A percentile compares a stretch with the other conserved stretches of the same genome.
phyloP scores from a whole-genome alignment of 129 eudicot genomes.

The Escallonia herrerae region DNA sequence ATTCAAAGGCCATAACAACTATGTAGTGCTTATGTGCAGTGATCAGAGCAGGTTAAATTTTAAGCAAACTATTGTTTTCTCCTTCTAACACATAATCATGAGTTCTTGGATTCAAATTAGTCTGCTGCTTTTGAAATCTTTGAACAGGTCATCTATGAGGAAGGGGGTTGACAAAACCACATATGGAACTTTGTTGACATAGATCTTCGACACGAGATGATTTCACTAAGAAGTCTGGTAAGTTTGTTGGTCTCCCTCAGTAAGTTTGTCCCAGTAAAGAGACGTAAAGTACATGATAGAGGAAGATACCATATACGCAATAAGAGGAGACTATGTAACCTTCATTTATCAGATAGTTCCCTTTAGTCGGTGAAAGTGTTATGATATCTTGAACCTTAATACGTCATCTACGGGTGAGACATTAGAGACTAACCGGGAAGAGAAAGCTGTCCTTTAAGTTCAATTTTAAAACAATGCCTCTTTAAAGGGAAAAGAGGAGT shows the following conservation, averaged over 20 bases:
- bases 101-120: background rate
- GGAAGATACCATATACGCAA: too few relatives aligned
- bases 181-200: slow-evolving; percentile 47
- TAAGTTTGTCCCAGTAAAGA: too few relatives aligned
- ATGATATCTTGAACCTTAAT: too few relatives aligned
- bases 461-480: too few relatives aligned
- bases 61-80: background rate
- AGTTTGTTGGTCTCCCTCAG: background rate
- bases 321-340: too few relatives aligned
- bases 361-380: too few relatives aligned
- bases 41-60: slow-evolving; percentile 66
- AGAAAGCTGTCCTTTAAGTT: too few relatives aligned
- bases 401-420: too few relatives aligned
- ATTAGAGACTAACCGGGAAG: too few relatives aligned
- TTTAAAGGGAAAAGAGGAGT: too few relatives aligned
- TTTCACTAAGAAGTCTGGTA: slow-evolving; percentile 59
- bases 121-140: background rate
- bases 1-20: slow-evolving; percentile 24
- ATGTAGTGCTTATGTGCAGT: slow-evolving; percentile 67
- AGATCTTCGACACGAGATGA: slow-evolving; percentile 36
- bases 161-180: slow-evolving; percentile 21
- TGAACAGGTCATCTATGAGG: slow-evolving; percentile 51
- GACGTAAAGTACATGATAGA: too few relatives aligned
- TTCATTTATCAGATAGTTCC: too few relatives aligned
- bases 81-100: background rate